These are phyloP conservation scores for Rhizophagus prolifer DNA, from an alignment of 192 early-diverging fungal genomes.

Conservation along the genomic window DNA sequence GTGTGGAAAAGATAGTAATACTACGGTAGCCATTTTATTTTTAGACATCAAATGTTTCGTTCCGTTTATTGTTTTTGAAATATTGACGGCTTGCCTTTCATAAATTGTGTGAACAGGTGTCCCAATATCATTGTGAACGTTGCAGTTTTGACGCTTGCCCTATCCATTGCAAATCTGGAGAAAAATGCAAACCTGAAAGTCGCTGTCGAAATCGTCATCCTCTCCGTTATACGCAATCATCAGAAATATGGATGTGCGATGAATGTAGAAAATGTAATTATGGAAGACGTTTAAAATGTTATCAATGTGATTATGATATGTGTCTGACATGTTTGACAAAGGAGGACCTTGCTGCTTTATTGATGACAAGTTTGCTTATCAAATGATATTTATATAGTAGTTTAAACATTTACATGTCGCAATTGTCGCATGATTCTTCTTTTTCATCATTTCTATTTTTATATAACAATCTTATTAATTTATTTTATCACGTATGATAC, in stretches of 20 bases:
- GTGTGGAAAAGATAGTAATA: slow-evolving; percentile 5
- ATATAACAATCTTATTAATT: no score
- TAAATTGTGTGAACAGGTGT: background rate
- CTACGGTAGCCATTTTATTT: no score
- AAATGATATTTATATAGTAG: no score
- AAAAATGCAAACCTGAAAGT: background rate
- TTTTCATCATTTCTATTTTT: no score
- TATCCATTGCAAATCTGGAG: slow-evolving; percentile 11
- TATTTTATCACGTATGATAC: no score
- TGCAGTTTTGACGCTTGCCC: slow-evolving; percentile 18
- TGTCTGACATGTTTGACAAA: slow-evolving; percentile 19
- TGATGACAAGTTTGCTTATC: slow-evolving; percentile 19
- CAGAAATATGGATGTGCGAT: slow-evolving; percentile 3
- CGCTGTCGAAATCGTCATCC: background rate
- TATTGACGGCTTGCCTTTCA: background rate
- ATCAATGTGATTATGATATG: slow-evolving; percentile 24
- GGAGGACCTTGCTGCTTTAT: slow-evolving; percentile 6
- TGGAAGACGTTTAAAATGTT: slow-evolving; percentile 6
- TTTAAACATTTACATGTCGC: no score
- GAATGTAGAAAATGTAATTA: background rate
- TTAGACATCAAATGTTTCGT: no score
- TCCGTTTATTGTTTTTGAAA: background rate
- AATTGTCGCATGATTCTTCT: no score
- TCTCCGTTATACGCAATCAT: background rate
- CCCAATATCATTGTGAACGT: slow-evolving; percentile 2